Conservation (phyloP, 306 rosid species). For the Glycine tomentella region DNA sequence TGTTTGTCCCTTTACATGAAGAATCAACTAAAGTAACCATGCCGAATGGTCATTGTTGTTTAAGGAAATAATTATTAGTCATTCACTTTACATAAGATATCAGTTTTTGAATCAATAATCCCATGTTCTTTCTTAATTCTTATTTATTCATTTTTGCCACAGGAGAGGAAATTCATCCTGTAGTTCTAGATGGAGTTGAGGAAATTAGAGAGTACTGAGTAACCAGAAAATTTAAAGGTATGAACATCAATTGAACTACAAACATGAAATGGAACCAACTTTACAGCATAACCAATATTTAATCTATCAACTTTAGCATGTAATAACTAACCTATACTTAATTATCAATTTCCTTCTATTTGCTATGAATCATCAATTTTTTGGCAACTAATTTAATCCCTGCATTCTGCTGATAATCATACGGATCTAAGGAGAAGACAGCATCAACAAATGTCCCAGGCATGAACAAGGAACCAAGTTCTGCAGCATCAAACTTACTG, state of each 20-base stretch:
- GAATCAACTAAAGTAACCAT: background rate
- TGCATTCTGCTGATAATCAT: slow-evolving; percentile 85
- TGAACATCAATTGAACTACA: slow-evolving; percentile 40
- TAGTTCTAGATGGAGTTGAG: slow-evolving; percentile 15
- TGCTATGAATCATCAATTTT: slow-evolving; percentile 74
- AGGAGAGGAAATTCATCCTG: slow-evolving; percentile 9
- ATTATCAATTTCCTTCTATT: slow-evolving; percentile 42
- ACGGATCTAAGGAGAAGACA: slow-evolving; percentile 77
- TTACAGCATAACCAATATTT: slow-evolving; percentile 41
- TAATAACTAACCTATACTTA: slow-evolving; percentile 36
- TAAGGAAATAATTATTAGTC: background rate
- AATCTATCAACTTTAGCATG: slow-evolving; percentile 41
- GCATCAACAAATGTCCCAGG: slow-evolving; percentile 80
- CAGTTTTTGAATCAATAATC: slow-evolving; percentile 17
- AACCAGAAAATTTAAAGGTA: slow-evolving; percentile 34
- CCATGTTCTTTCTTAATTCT: background rate
- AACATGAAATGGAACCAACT: slow-evolving; percentile 46
- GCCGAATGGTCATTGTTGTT: background rate
- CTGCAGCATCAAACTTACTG: slow-evolving; percentile 76
- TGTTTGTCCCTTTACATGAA: background rate
- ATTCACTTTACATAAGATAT: background rate
- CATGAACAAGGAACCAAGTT: slow-evolving; percentile 67
- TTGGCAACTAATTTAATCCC: slow-evolving; percentile 86
- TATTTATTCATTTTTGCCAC: background rate
- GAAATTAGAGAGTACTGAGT: slow-evolving; percentile 13